Base-by-base conservation (phyloP, 306 rosid genomes). In the Ormosia semicastrata region DNA sequence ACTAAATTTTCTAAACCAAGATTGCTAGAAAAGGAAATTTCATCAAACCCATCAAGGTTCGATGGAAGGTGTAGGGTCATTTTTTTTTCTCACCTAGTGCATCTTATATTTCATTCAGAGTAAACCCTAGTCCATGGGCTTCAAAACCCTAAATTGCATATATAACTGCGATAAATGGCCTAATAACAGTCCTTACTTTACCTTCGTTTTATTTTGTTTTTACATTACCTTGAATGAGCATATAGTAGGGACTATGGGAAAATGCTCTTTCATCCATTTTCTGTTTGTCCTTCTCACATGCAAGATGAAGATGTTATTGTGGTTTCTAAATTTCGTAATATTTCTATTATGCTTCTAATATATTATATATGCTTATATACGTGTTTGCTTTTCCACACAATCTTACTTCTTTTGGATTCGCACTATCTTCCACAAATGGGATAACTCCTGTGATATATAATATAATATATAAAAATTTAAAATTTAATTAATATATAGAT, bases 71-170 rank as follows among this genome's bases (percentile, higher is more conserved):
- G 11, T 46, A 44, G 11, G 50, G 12, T 10, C 50, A 44, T n/a
- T n/a, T 44, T 44, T 44, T 44, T 24, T 50, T 67, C n/a, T 59
- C 40, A 46, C 32, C 11, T 2, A 18, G 1, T 70, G 24, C 63
- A 34, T 65, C 50, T 14, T 57, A 66, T 33, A 44, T 72, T 59
- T 83, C 70, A 80, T 49, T 80, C 24, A 50, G 65, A 37, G n/a
- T 7, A 79, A 87, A 87, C 90, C 90, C 88, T 84, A 87, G 34
- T 64, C 8, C 59, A 65, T 76, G 73, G 44, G 17, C 56, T 59
- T 66, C 76, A 56, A 80, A 87, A 84, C 90, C 90, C 88, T 84
- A 87, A 81, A 40, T 80, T 2, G 34, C 18, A 39, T 73, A 53
- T 80, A 49, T 71, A 6, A 66, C 65, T 65, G 68, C 7, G 71